phyloP scores from a whole-genome alignment of 2,329 filamentous ascomycete genomes.

The Talaromyces amestolkiae region DNA sequence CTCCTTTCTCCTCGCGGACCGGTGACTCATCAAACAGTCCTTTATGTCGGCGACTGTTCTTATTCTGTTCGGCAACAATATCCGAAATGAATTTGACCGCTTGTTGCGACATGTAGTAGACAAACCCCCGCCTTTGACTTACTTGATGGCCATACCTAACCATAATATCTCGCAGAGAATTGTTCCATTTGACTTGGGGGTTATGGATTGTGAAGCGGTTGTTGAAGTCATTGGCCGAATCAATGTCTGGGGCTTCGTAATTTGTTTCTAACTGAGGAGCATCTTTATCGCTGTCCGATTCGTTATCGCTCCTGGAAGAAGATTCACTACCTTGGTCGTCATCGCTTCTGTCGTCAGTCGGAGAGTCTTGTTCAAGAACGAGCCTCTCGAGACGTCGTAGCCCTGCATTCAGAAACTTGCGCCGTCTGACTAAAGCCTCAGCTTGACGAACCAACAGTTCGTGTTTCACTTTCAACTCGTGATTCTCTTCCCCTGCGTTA shows the following conservation, averaged over 20 bases:
- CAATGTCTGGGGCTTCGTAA: conserved; percentile 68
- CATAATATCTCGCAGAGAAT: conserved; percentile 90
- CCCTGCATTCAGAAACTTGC: conserved; percentile 58
- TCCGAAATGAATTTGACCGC: conserved; percentile 98
- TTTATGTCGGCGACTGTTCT: conserved; percentile 56
- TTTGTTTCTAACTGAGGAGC: conserved; percentile 54
- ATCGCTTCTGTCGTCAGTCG: conserved; percentile 50
- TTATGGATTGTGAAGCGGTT: conserved; percentile 99
- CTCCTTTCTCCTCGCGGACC: conserved; percentile 21
- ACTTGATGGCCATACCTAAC: conserved; percentile 97
- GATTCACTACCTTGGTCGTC: conserved; percentile 23
- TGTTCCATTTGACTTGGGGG: conserved; percentile 97
- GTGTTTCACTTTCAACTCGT: conserved; percentile 42
- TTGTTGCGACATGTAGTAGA: conserved; percentile 94
- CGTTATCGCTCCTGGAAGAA: conserved; percentile 33
- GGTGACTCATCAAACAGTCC: conserved; percentile 14
- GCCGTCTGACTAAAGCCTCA: conserved; percentile 56
- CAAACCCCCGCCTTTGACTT: conserved; percentile 89
- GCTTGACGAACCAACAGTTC: conserved; percentile 56
- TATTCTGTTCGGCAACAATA: conserved; percentile 91
- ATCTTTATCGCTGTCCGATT: conserved; percentile 55
- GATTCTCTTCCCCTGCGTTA: conserved; percentile 53
- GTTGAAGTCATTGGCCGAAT: conserved; percentile 92
- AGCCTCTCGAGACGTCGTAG: conserved; percentile 58
- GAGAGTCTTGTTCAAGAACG: conserved; percentile 36